Evolutionary conservation across 257 asterid genomes (phyloP).

Genomic region (Cynanchum wilfordii): DNA sequence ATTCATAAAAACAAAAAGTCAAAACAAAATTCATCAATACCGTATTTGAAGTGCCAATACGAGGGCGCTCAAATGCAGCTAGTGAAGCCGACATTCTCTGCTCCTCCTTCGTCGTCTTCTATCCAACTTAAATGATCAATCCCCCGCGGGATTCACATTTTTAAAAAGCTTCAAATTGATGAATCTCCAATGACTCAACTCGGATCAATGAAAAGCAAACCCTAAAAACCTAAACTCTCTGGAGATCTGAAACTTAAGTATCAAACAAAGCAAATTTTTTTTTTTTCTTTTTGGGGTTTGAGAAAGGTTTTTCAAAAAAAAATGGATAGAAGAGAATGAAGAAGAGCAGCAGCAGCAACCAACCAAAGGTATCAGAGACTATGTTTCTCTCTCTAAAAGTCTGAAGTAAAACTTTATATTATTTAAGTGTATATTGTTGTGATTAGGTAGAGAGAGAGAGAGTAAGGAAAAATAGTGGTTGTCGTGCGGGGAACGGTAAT

Average conservation of each 20-base stretch:
- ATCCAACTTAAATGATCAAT: neutral
- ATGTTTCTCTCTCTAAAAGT: neutral
- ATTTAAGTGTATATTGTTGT: neutral
- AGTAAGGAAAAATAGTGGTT: neutral
- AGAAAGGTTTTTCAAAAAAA: neutral
- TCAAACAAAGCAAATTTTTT: neutral
- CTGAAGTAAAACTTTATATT: no score
- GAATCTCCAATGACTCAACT: neutral
- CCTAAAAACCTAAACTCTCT: neutral
- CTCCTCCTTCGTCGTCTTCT: neutral
- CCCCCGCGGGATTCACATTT: slow-evolving; percentile 3
- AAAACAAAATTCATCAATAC: slow-evolving; percentile 28
- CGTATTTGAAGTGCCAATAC: slow-evolving; percentile 79
- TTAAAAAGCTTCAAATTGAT: neutral
- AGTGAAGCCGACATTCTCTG: slow-evolving; percentile 69
- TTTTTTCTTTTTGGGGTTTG: neutral
- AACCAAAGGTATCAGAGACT: neutral
- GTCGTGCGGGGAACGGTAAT: neutral
- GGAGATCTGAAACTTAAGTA: slow-evolving; percentile 1
- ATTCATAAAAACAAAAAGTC: neutral
- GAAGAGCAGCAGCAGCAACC: neutral
- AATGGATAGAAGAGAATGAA: neutral
- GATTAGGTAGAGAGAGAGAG: slow-evolving; percentile 5
- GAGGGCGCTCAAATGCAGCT: slow-evolving; percentile 87
- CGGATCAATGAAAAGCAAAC: slow-evolving; percentile 10